Evolutionary conservation across 148 eudicot species (phyloP), one percentile per base, ranked within the genome.

Genomic region (Chenopodium berlandieri): DNA sequence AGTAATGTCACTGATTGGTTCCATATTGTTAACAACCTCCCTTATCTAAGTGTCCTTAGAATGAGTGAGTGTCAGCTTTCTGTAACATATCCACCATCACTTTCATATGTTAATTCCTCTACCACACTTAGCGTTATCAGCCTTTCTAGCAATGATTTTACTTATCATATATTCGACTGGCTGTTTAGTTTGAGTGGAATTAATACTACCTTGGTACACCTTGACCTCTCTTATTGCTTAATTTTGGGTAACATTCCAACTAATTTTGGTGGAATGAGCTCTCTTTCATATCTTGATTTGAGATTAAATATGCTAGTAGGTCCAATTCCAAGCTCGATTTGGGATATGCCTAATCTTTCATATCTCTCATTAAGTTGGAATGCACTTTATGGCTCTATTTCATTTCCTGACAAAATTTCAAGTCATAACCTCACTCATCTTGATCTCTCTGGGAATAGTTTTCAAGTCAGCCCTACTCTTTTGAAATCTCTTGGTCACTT

Each of bases 251-350:
- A 13, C 2, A 83, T 86, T 62, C 88, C 86, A 4, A 60, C 46
- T 69, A 34, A 19, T 16, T 30, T 86, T 30, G 77, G 82, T 60
- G 68, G n/a, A 11, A 31, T 80, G 75, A 46, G 10, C 11, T 77
- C 69, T 9, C 83, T 86, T 64, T 40, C 86, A 0, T 31, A 72
- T 54, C 84, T 86, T 22, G 63, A 80, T 73, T 71, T 86, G 3
- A 65, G 79, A 22, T 0, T 9, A 3, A 81, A 81, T 65, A 0
- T 47, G 78, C 13, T 52, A 81, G 9, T 12, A 4, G 81, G 78
- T 23, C 27, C 46, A 9, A 68, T 81, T 40, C 83, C 84, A 0
- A 63, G 76, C 9, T 48, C 76, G 1, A 47, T 73, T 25, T 73
- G 66, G 66, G 14, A 75, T 2, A 76, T 76, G 78, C 67, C 50